Evolutionary conservation across 495 filamentous ascomycete species (phyloP), one percentile per base, ranked within the genome.

Genomic region (Aspergillus wentii): DNA sequence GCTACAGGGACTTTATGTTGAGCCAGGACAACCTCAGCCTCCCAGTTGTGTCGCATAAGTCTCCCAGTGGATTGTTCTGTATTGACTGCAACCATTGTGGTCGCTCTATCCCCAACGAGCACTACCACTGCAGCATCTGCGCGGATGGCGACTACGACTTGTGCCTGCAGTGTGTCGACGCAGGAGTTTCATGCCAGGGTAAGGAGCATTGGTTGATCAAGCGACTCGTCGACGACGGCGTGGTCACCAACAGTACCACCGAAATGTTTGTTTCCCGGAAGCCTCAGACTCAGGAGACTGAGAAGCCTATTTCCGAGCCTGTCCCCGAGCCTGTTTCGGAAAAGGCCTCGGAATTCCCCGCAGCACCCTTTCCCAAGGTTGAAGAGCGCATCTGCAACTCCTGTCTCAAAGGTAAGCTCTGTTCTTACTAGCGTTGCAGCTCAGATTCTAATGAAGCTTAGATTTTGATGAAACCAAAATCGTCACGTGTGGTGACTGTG

Each of bases 1-100:
- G 42, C 17, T 51, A 48, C 42, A 51, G 62, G 8, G 47, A 52
- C 3, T 69, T 65, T 30, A 48, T 57, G 20, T 38, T 48, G 33
- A 54, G 61, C 20, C 39, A 50, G 10, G 55, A 64, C 29, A 56
- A 43, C 17, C 47, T 47, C 15, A 44, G 35, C 30, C 53, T 53
- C 34, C 61, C 59, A 0, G 21, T 59, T 14, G 46, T 64, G 31
- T 57, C 57, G 18, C 61, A 67, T 44, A 50, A 30, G 9, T 60
- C 62, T 3, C 36, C 49, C 19, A 49, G 44, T 14, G 62, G 64
- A 8, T 49, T 59, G 21, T 74, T 72, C 57, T 79, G 75, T 23
- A 88, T 98, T 35, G 95, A 84, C 69, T 99, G 92, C 77, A 95
- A 99, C 65, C 75, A 79, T 51, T 99, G 92, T 54, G 79, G 90